Base-by-base conservation (phyloP, 352 stramenopile genomes). In the Lagenidium sp. region DNA sequence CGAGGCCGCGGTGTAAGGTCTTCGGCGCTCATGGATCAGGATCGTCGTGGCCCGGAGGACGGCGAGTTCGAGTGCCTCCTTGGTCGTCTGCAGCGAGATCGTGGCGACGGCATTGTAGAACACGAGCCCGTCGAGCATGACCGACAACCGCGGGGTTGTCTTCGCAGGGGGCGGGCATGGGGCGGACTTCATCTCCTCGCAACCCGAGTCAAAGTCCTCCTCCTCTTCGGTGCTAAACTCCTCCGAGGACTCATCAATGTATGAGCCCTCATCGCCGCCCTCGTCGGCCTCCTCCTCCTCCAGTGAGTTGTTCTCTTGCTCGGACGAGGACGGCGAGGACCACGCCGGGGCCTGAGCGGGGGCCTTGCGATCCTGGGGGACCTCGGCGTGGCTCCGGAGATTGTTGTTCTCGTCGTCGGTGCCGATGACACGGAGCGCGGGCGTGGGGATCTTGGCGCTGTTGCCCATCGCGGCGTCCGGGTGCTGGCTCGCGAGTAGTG, bases 41-140 rank as follows among this genome's bases (percentile, higher is more conserved):
- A 40, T 48, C 30, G 49, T 49, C 13, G 62, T 16, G 1, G 66
- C 63, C 4, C 73, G 74, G 12, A 50, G 44, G 24, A 83, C 53
- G 3, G 54, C 71, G 11, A 66, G 47, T 20, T 69, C 48, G 22
- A 86, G 24, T 6, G 66, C 62, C 0, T 60, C 63, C 22, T 39
- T 37, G 10, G 73, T 65, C 4, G 60, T 68, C 10, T 50, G 26
- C 10, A 59, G 32, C 23, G 66, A 63, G 3, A 85, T 57, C 25
- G 62, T 50, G 25, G 42, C 69, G 18, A 87, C 58, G n/a, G 62
- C 57, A 11, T 63, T 49, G 59, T 85, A 87, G 50, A 85, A 87
- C 39, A 82, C 38, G n/a, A 87, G 41, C 3, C 74, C 74, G 25
- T 83, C 68, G 13, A 51, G 28, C 25, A 57, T 24, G 4, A 36